Evolutionary conservation across 495 filamentous ascomycete species (phyloP), one percentile per base, ranked within the genome.

Genomic region (Neurospora hispaniola): DNA sequence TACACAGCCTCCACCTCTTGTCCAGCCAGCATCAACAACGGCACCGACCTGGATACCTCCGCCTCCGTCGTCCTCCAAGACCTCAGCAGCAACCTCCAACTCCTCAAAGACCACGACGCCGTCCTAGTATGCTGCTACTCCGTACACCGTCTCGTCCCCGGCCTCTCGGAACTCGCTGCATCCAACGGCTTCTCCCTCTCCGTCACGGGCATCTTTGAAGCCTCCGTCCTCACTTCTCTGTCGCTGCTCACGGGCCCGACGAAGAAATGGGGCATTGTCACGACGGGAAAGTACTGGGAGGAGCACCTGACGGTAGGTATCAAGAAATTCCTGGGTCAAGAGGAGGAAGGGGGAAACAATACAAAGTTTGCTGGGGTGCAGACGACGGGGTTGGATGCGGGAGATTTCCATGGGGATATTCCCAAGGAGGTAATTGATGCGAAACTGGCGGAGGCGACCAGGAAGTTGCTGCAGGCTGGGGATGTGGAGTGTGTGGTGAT

Each of bases 111-210:
- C 6, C 66, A 85, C 71, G 89, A 96, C 76, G 95, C 86, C 27
- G 91, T 95, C 74, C 84, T 98, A 0, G 85, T 99, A 2, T 93
- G 93, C 48, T 99, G 95, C 83, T 99, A 92, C 81, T 94, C 92
- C 76, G 88, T 89, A 2, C 96, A 98, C 76, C 93, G 94, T 0
- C 88, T 98, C 5, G 92, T 97, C 11, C 79, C 85, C 0, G 78
- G 84, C 41, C 81, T 98, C 3, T 83, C 83, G 18, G 76, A 85
- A 18, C 74, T 80, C 68, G 54, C 54, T 20, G 31, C 23, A 7
- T 62, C 54, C 23, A 70, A 69, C 12, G 23, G 16, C 54, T 35
- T 62, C 6, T 5, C 31, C 0, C 72, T 79, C n/a, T 75, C 87
- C 16, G 91, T 95, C 4, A 90, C 91, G 0, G 96, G 95, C 5